Conservation (phyloP, 108 stramenopile species). For the Schizochytrium sp. region DNA sequence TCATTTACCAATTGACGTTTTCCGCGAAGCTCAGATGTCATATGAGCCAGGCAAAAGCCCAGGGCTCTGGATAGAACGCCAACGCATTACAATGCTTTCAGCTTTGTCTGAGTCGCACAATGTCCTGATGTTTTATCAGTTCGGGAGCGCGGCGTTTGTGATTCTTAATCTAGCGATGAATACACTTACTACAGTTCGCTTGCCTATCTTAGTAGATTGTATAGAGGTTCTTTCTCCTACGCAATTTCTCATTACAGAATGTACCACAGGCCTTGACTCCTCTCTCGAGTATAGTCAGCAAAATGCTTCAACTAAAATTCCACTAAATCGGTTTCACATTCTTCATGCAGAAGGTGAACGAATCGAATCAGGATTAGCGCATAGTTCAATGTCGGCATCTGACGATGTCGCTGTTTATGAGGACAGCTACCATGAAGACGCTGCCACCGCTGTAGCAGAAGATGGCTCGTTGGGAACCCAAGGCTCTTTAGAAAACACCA, state of each 20-base stretch:
- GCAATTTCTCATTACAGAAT: constrained; percentile 35
- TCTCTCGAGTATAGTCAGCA: neutral
- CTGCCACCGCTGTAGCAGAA: neutral
- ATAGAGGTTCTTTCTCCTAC: constrained; percentile 36
- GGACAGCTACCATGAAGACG: neutral
- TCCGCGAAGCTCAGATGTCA: constrained; percentile 11
- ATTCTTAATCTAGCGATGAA: constrained; percentile 37
- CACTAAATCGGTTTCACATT: neutral
- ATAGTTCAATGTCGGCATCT: neutral
- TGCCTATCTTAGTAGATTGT: neutral
- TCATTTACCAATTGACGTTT: constrained; percentile 23
- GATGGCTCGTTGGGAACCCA: no score
- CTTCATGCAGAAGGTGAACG: neutral
- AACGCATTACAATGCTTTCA: constrained; percentile 41
- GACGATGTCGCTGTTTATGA: neutral
- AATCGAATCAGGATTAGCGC: neutral
- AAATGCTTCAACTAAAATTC: neutral
- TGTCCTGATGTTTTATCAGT: constrained; percentile 18
- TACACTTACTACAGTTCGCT: constrained; percentile 31
- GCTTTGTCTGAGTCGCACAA: neutral
- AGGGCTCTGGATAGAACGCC: constrained; percentile 54
- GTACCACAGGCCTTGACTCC: neutral
- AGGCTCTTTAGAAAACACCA: no score
- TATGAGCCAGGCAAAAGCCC: constrained; percentile 27
- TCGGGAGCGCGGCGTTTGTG: neutral